Evolutionary conservation across 768 basidiomycete species (phyloP).

Genomic region (Candolleomyces aberdarensis): DNA sequence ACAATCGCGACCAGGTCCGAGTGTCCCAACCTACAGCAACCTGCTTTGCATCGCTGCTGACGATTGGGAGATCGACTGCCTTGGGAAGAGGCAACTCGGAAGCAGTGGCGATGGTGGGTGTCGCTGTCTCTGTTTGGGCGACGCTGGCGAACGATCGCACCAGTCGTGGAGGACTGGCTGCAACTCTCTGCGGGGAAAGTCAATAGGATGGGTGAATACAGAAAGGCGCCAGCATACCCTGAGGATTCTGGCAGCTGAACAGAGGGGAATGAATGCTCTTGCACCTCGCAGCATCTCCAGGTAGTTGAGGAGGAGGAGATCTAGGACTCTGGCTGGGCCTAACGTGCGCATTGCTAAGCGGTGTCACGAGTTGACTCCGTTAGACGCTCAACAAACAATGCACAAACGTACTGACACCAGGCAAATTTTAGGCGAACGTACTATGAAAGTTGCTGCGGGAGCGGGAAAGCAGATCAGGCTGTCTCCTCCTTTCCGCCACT

Average conservation of each 20-base stretch:
- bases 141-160: not conserved
- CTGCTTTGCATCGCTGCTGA: conserved; percentile 54
- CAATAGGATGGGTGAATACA: not conserved
- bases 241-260: not conserved
- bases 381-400: no score
- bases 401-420: no score
- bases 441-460: no score
- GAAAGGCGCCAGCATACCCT: not conserved
- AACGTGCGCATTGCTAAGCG: no score
- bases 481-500: no score
- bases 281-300: not conserved
- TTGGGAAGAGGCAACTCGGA: conserved; percentile 11
- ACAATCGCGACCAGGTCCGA: conserved; percentile 76
- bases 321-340: not conserved
- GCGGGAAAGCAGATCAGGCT: no score
- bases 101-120: not conserved
- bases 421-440: no score
- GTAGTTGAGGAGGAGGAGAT: not conserved
- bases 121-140: not conserved
- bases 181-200: not conserved
- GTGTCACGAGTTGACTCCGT: no score
- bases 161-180: not conserved
- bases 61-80: conserved; percentile 46
- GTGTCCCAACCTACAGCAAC: conserved; percentile 75
- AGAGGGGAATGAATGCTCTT: not conserved